Conservation (phyloP, 148 eudicot genomes). For the Rhododendron ovatum region DNA sequence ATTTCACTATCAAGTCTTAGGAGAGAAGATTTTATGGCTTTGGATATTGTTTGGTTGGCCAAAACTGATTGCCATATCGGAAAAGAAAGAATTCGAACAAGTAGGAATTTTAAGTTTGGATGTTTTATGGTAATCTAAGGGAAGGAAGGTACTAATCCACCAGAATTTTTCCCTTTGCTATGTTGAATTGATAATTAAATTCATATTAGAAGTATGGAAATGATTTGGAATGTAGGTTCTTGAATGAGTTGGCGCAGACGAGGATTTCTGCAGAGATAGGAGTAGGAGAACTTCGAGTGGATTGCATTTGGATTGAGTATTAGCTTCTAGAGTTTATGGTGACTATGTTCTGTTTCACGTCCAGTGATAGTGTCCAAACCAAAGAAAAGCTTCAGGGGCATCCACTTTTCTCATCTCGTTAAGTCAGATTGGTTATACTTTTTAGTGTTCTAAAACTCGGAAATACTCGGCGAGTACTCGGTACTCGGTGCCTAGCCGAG, state of each 20-base stretch:
- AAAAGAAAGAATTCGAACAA: neutral
- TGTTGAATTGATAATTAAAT: neutral
- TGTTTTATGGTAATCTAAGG: neutral
- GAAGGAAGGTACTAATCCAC: neutral
- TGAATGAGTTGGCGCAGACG: neutral
- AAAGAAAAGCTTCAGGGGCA: neutral
- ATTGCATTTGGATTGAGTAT: neutral
- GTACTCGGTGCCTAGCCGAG: too few species aligned
- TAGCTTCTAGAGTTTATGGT: neutral
- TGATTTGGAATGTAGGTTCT: neutral
- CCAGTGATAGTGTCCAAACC: neutral
- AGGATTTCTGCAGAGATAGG: neutral
- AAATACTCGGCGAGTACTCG: too few species aligned
- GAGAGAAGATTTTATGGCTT: neutral
- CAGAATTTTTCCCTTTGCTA: neutral
- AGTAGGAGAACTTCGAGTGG: neutral
- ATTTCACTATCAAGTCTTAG: neutral
- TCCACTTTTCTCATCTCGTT: neutral
- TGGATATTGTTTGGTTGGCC: neutral
- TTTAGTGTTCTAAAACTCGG: too few species aligned
- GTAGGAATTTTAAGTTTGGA: neutral
- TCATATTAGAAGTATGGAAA: neutral
- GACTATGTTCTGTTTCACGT: neutral
- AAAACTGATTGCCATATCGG: neutral
- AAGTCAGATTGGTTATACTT: neutral